phyloP scores from a whole-genome alignment of 768 basidiomycete species.

The Royoungia palumana region DNA sequence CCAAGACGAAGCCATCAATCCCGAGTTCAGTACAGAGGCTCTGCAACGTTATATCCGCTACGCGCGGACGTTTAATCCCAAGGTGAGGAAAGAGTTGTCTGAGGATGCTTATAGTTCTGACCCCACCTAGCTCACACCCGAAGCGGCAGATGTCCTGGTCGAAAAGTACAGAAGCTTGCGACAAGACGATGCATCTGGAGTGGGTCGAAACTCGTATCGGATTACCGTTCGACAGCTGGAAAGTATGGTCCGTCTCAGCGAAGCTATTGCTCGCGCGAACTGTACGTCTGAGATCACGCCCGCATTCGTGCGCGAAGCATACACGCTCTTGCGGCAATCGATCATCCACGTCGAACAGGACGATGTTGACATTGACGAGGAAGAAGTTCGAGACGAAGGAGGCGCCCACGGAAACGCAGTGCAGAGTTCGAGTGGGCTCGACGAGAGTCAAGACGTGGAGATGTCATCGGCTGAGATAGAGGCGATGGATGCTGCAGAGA shows the following conservation, averaged over 20 bases:
- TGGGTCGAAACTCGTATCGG: constrained; percentile 88
- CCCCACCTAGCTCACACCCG: constrained; percentile 72
- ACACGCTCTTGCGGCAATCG: constrained; percentile 87
- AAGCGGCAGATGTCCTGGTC: constrained; percentile 89
- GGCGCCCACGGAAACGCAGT: constrained; percentile 35
- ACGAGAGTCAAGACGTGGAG: constrained; percentile 57
- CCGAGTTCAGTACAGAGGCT: constrained; percentile 96
- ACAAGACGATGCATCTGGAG: constrained; percentile 88
- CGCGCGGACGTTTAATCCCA: constrained; percentile 96
- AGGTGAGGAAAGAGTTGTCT: constrained; percentile 46
- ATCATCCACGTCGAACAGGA: constrained; percentile 99
- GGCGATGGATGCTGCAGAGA: constrained; percentile 49
- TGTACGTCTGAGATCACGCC: constrained; percentile 97
- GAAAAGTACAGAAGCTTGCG: constrained; percentile 92
- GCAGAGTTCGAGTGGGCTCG: constrained; percentile 36
- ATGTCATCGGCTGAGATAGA: constrained; percentile 63
- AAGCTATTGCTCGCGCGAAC: constrained; percentile 96
- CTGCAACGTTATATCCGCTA: constrained; percentile 96
- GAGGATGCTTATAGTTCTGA: constrained; percentile 5
- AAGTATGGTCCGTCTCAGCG: constrained; percentile 96
- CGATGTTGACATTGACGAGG: constrained; percentile 96
- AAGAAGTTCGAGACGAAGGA: constrained; percentile 64
- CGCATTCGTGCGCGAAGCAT: constrained; percentile 93
- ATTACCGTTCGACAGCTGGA: constrained; percentile 98
- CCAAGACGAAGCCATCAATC: constrained; percentile 90